Evolutionary conservation across 164 flowering plant genomes (phyloP).

Genomic region (grape (Vitis vinifera)): ASM3070453v1 NC_081811.1:4862001-4862500

Average conservation of each 20-base stretch:
- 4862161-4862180: constrained; percentile 81
- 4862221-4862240: constrained; percentile 98
- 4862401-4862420: constrained; percentile 71
- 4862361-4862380: background rate
- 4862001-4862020: constrained; percentile 90
- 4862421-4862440: constrained; percentile 99
- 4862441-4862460: constrained; percentile 98
- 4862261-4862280: constrained; percentile 95
- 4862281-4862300: constrained; percentile 94
- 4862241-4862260: constrained; percentile 98
- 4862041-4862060: constrained; percentile 95
- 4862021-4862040: constrained; percentile 99
- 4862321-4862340: constrained; percentile 64
- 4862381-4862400: background rate
- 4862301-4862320: constrained; percentile 89
- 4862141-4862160: constrained; percentile 81
- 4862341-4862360: background rate
- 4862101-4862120: background rate
- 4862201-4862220: constrained; percentile 99
- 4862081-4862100: too few species aligned
- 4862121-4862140: background rate
- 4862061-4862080: constrained; percentile 46
- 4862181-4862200: constrained; percentile 93
- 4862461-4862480: constrained; percentile 99
- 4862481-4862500: constrained; percentile 97